Evolutionary conservation across 768 basidiomycete genomes (phyloP).

Genomic region (Suillus cothurnatus): DNA sequence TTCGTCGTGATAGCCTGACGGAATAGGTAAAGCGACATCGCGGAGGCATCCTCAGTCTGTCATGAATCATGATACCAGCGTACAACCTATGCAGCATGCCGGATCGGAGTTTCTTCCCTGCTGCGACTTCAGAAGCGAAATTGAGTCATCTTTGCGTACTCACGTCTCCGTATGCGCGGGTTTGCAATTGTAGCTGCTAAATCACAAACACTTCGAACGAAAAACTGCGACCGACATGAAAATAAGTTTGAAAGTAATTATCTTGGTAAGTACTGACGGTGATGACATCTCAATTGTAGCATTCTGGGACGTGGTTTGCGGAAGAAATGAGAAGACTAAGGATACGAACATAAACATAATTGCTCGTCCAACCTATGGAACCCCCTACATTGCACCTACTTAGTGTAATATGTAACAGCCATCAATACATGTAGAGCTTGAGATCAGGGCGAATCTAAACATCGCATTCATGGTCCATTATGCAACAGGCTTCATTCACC

Average conservation of each 20-base stretch:
- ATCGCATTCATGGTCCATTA: not conserved
- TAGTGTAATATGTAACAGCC: not conserved
- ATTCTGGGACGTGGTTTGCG: not conserved
- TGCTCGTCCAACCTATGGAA: not conserved
- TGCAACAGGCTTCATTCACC: slow-evolving; percentile 5
- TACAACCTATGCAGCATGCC: not conserved
- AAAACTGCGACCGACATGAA: not conserved
- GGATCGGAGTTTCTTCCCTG: not conserved
- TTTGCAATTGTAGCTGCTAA: not conserved
- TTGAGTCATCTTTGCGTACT: not conserved
- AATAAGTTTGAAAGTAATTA: not conserved
- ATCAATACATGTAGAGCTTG: not conserved
- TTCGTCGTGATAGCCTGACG: not conserved
- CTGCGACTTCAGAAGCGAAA: not conserved
- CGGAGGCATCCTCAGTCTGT: not conserved
- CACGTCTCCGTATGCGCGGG: not conserved
- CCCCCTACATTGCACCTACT: not conserved
- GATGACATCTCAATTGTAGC: not conserved
- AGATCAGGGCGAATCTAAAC: not conserved
- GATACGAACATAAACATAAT: too few relatives aligned
- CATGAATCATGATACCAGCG: not conserved
- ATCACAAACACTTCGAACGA: not conserved
- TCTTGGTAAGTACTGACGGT: not conserved
- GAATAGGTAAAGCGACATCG: not conserved
- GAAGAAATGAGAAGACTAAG: not conserved